phyloP scores from a whole-genome alignment of 495 filamentous ascomycete species.

The Podospora tetraspora region DNA sequence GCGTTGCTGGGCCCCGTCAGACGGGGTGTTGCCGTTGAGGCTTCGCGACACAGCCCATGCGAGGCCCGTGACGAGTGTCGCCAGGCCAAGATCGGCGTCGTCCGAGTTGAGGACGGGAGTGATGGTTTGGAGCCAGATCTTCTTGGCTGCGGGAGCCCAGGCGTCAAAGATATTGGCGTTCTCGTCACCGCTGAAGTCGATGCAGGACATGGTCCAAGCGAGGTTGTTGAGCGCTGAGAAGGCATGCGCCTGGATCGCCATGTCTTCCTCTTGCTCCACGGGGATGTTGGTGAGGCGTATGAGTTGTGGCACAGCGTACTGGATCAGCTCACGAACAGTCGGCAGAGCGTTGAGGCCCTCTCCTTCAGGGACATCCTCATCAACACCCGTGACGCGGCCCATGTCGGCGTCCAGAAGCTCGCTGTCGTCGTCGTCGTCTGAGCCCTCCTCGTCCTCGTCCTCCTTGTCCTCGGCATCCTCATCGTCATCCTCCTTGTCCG shows the following conservation, averaged over 20 bases:
- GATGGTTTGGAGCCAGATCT: conserved; percentile 50
- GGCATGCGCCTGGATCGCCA: conserved; percentile 41
- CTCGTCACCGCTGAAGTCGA: conserved; percentile 41
- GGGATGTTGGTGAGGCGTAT: conserved; percentile 35
- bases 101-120: conserved; percentile 49
- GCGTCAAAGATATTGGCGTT: conserved; percentile 37
- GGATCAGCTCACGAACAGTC: conserved; percentile 45
- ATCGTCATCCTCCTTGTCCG: conserved; percentile 32
- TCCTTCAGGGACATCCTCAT: conserved; percentile 33
- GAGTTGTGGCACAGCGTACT: conserved; percentile 45
- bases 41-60: conserved; percentile 56
- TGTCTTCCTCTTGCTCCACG: conserved; percentile 20
- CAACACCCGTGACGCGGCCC: conserved; percentile 49
- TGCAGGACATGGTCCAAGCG: conserved; percentile 51
- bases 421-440: conserved; percentile 43
- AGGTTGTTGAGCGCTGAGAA: conserved; percentile 56
- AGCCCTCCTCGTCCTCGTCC: conserved; percentile 28
- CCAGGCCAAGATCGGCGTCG: conserved; percentile 54
- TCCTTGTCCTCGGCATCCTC: conserved; percentile 35
- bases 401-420: conserved; percentile 52
- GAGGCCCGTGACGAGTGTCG: conserved; percentile 52
- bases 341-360: conserved; percentile 38
- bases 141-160: conserved; percentile 47
- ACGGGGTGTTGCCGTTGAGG: conserved; percentile 42
- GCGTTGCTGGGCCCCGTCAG: conserved; percentile 44